Conservation (phyloP, 148 eudicot genomes). For the Salicornia ramosissima region DNA sequence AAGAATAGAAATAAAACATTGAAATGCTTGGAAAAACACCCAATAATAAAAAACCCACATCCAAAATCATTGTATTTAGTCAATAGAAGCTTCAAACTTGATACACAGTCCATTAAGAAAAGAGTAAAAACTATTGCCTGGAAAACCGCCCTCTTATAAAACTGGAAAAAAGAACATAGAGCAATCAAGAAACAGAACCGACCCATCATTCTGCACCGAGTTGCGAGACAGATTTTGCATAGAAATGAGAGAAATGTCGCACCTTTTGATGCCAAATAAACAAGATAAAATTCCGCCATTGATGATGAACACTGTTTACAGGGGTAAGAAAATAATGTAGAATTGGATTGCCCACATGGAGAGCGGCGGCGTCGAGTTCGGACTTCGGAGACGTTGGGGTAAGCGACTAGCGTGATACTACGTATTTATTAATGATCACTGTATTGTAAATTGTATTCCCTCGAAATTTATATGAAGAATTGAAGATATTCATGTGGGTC, state of each 20-base stretch:
- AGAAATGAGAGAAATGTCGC: conserved; percentile 21
- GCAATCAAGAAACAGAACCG: conserved; percentile 30
- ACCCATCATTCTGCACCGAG: conserved; percentile 25
- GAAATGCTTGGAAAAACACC: conserved; percentile 36
- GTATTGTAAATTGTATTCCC: too few species aligned
- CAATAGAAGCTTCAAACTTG: conserved; percentile 39
- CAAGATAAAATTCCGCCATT: conserved; percentile 26
- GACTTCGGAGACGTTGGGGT: too few species aligned
- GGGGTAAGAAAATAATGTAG: too few species aligned
- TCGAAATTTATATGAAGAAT: too few species aligned
- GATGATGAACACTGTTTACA: background rate
- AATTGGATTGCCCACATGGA: too few species aligned
- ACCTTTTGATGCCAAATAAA: conserved; percentile 25
- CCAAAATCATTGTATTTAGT: conserved; percentile 41
- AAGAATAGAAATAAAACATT: conserved; percentile 33
- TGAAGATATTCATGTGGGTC: too few species aligned
- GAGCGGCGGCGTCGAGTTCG: too few species aligned
- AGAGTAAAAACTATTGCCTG: conserved; percentile 21
- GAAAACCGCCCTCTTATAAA: conserved; percentile 30
- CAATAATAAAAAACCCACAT: conserved; percentile 46
- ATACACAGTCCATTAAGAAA: conserved; percentile 46
- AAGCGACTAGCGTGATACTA: too few species aligned
- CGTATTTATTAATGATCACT: too few species aligned
- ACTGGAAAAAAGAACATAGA: conserved; percentile 35
- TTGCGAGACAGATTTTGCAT: conserved; percentile 18